Conservation (phyloP, 108 stramenopile species). For the Poteriospumella lacustris region DNA sequence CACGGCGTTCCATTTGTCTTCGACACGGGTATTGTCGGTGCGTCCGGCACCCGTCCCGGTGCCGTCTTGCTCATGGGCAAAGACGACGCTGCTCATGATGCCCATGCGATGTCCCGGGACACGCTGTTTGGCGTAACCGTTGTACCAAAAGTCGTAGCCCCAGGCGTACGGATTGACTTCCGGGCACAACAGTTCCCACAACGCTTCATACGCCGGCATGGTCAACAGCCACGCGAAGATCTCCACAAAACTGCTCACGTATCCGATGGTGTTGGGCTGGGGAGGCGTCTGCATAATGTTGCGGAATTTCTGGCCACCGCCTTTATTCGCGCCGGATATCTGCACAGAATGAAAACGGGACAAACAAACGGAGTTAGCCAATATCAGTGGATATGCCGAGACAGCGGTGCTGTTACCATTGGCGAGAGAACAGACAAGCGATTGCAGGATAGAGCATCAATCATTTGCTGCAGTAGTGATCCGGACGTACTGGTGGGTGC, state of each 20-base stretch:
- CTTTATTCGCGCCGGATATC: background rate
- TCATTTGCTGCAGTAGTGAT: too few species aligned
- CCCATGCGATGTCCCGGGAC: background rate
- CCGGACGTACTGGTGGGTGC: too few species aligned
- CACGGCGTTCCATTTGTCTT: background rate
- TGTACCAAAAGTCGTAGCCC: slow-evolving; percentile 20
- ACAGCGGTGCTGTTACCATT: background rate
- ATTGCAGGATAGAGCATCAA: too few species aligned
- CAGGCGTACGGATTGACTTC: background rate
- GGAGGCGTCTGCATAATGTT: background rate
- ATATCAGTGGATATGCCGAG: background rate
- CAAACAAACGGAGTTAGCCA: too few species aligned
- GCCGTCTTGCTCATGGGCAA: background rate
- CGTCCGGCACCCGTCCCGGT: background rate
- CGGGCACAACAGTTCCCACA: slow-evolving; percentile 4
- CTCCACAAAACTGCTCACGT: slow-evolving; percentile 3
- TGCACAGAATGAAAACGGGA: background rate
- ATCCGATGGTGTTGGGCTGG: background rate
- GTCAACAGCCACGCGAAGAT: slow-evolving; percentile 21
- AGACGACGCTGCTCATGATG: background rate
- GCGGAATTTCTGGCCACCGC: slow-evolving; percentile 14
- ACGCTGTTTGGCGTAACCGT: background rate
- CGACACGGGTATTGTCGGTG: background rate
- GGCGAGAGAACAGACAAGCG: background rate
- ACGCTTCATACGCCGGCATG: background rate